These are phyloP conservation scores for Pleomassaria siparia DNA, from an alignment of 2,329 filamentous ascomycete species.

Conservation along the genomic window DNA sequence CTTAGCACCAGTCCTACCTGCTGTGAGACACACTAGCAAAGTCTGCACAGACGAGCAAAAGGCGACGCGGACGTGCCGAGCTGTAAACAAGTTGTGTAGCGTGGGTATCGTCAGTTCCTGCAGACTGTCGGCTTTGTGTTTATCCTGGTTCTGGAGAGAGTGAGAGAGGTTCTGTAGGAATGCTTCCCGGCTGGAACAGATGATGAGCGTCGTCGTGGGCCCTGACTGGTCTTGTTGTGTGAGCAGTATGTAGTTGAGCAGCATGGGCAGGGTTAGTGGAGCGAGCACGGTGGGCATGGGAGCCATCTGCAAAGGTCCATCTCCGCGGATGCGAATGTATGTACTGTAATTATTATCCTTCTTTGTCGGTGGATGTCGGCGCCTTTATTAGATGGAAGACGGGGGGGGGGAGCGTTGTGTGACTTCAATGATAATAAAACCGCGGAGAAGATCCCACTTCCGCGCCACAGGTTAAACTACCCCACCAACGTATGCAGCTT, in stretches of 20 bases:
- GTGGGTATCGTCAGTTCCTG: conserved; percentile 60
- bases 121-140: conserved; percentile 11
- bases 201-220: conserved; percentile 66
- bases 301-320: conserved; percentile 12
- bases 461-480: not conserved
- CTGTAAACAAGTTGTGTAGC: conserved; percentile 68
- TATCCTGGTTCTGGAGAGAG: conserved; percentile 44
- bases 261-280: conserved; percentile 44
- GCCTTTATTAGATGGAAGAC: not conserved
- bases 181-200: conserved; percentile 66
- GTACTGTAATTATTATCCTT: conserved; percentile 2
- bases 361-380: not conserved
- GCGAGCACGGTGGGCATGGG: conserved; percentile 42
- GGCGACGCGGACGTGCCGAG: conserved; percentile 67
- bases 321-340: not conserved
- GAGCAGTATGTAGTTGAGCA: conserved; percentile 66
- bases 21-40: conserved; percentile 73
- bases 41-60: conserved; percentile 77
- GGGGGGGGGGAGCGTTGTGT: not conserved
- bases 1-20: conserved; percentile 26
- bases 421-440: not conserved
- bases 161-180: conserved; percentile 65
- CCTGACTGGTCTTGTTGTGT: conserved; percentile 39
- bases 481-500: conserved; percentile 8
- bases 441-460: conserved; percentile 5